Evolutionary conservation across 768 basidiomycete species (phyloP).

Genomic region (Lentinus brumalis): DNA sequence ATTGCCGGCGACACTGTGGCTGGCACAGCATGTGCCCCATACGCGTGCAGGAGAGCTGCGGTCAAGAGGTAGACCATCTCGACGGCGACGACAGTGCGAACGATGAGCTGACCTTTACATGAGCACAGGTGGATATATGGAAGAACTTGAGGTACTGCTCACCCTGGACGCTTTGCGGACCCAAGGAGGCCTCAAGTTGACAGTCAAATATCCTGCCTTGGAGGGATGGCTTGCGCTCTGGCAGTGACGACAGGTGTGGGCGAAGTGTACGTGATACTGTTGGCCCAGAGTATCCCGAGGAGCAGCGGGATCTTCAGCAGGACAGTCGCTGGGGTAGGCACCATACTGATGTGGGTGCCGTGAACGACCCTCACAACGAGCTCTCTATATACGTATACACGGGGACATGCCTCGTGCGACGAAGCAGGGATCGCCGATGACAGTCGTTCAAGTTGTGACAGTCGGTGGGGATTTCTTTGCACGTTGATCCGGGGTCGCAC

Average conservation of each 20-base stretch:
- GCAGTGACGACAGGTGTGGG: conserved; percentile 3
- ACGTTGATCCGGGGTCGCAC: too few species aligned
- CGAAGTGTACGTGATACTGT: conserved; percentile 4
- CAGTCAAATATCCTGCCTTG: background rate
- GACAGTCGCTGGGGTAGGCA: background rate
- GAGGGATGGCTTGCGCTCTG: background rate
- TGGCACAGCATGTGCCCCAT: background rate
- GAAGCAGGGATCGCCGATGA: too few species aligned
- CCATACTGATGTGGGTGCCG: too few species aligned
- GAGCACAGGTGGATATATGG: background rate
- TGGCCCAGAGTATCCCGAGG: conserved; percentile 1
- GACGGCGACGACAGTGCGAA: background rate
- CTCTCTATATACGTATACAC: too few species aligned
- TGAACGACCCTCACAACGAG: too few species aligned
- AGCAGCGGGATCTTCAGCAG: conserved; percentile 3
- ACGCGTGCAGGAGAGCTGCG: background rate
- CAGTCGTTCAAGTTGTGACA: too few species aligned
- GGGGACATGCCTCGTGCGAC: background rate
- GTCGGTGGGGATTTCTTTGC: too few species aligned
- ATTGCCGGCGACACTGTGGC: background rate
- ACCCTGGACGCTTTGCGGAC: conserved; percentile 1
- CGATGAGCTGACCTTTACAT: background rate
- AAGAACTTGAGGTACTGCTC: background rate
- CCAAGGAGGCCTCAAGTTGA: background rate
- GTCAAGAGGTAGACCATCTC: conserved; percentile 4